A percentile compares a stretch with the other conserved stretches of the same genome.
These are phyloP conservation scores for Diaporthe batatas DNA, from an alignment of 2,329 filamentous ascomycete genomes.

Conservation along the genomic window DNA sequence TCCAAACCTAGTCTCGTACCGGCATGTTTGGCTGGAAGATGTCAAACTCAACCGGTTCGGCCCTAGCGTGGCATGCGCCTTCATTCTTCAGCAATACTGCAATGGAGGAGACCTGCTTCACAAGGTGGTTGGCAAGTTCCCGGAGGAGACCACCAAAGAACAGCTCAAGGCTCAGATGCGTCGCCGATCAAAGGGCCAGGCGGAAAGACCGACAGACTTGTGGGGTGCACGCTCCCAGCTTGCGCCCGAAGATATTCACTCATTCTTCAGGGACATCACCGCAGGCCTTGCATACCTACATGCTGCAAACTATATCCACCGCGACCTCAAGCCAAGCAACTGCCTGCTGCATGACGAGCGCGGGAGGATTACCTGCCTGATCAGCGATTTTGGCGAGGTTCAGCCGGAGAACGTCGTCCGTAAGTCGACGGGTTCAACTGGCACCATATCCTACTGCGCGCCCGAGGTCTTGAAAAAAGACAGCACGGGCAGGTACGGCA, in stretches of 20 bases:
- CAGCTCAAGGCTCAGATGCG: conserved; percentile 90
- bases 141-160: conserved; percentile 79
- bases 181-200: conserved; percentile 82
- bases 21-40: conserved; percentile 97
- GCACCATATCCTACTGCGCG: conserved; percentile 97
- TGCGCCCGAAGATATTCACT: conserved; percentile 93
- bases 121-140: conserved; percentile 80
- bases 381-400: conserved; percentile 98
- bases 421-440: conserved; percentile 93
- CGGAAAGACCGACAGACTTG: conserved; percentile 71
- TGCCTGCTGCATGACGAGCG: conserved; percentile 84
- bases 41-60: conserved; percentile 87
- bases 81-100: conserved; percentile 98
- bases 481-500: conserved; percentile 80
- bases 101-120: conserved; percentile 92
- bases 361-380: conserved; percentile 81
- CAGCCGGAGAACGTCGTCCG: conserved; percentile 85
- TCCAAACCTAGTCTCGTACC: conserved; percentile 94
- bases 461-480: conserved; percentile 87
- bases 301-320: conserved; percentile 91
- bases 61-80: conserved; percentile 92
- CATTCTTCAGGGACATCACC: conserved; percentile 95
- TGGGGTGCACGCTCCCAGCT: conserved; percentile 58
- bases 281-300: conserved; percentile 93
- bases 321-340: conserved; percentile 96